These are phyloP conservation scores for Metschnikowia gelsemii DNA, from an alignment of 805 yeast species.

Conservation along the genomic window DNA sequence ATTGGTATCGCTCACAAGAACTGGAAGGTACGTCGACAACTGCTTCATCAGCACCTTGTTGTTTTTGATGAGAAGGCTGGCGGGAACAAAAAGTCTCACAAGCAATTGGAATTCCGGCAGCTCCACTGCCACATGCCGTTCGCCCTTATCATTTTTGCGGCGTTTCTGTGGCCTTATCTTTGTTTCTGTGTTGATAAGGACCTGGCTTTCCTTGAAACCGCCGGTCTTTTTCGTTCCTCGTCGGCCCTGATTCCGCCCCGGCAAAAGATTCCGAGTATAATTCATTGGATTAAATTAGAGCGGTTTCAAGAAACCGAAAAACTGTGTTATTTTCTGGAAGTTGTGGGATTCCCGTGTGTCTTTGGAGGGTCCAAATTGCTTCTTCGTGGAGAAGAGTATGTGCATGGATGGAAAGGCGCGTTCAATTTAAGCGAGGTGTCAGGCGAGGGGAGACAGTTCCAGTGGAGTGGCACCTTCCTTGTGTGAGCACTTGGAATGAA, in stretches of 20 bases:
- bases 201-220: conserved; percentile 16
- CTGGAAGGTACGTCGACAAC: conserved; percentile 30
- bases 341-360: too few species aligned
- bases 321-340: not conserved
- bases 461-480: too few species aligned
- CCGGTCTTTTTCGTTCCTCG: conserved; percentile 10
- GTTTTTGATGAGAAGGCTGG: conserved; percentile 31
- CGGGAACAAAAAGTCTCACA: conserved; percentile 36
- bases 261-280: not conserved
- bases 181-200: conserved; percentile 10
- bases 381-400: too few species aligned
- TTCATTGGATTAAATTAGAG: not conserved
- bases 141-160: conserved; percentile 11
- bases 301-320: too few species aligned
- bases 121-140: conserved; percentile 42
- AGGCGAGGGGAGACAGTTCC: too few species aligned
- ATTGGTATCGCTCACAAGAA: conserved; percentile 25
- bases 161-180: conserved; percentile 2
- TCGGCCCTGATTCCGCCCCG: conserved; percentile 2
- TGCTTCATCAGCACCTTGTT: conserved; percentile 28
- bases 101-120: conserved; percentile 46
- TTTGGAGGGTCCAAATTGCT: too few species aligned
- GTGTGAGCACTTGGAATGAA: too few species aligned
- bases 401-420: too few species aligned
- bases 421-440: too few species aligned